These are phyloP conservation scores for Carallia pectinifolia DNA, from an alignment of 345 rosid genomes.

Conservation along the genomic window DNA sequence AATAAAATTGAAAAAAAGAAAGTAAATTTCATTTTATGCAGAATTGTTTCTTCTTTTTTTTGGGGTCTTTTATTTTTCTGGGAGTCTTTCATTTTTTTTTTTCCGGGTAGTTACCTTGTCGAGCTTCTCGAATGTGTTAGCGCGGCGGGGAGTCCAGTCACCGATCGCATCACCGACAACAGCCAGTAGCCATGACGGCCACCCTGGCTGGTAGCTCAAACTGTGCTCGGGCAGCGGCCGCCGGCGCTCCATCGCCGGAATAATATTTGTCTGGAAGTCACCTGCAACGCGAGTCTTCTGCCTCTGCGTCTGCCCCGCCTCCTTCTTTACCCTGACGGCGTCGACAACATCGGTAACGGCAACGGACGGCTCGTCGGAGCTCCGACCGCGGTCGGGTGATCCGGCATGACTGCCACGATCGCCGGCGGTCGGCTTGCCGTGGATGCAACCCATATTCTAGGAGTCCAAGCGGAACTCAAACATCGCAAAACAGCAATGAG, in stretches of 20 bases:
- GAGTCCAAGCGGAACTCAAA: not conserved
- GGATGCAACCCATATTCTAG: slow-evolving; percentile 61
- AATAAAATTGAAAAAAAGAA: not conserved
- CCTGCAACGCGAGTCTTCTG: slow-evolving; percentile 33
- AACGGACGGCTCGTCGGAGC: slow-evolving; percentile 35
- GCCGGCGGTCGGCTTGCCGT: slow-evolving; percentile 35
- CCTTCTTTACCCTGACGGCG: slow-evolving; percentile 24
- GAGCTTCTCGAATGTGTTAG: slow-evolving; percentile 75
- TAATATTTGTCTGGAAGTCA: slow-evolving; percentile 34
- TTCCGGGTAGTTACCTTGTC: slow-evolving; percentile 51
- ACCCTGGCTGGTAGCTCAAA: slow-evolving; percentile 42
- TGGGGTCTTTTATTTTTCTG: no score
- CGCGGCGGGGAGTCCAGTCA: slow-evolving; percentile 77
- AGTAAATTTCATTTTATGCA: not conserved
- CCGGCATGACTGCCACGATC: slow-evolving; percentile 26
- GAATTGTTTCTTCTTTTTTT: no score
- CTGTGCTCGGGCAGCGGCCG: slow-evolving; percentile 22
- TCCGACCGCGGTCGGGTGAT: slow-evolving; percentile 28
- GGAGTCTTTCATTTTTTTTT: not conserved
- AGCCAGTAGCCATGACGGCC: slow-evolving; percentile 85
- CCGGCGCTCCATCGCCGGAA: slow-evolving; percentile 37
- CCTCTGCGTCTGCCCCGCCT: slow-evolving; percentile 13
- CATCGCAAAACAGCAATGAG: slow-evolving; percentile 18
- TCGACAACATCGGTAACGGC: slow-evolving; percentile 29
- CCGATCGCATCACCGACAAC: slow-evolving; percentile 76